Evolutionary conservation across 352 stramenopile genomes (phyloP), one percentile per base, ranked within the genome.

Genomic region (Aphanomyces cochlioides): DNA sequence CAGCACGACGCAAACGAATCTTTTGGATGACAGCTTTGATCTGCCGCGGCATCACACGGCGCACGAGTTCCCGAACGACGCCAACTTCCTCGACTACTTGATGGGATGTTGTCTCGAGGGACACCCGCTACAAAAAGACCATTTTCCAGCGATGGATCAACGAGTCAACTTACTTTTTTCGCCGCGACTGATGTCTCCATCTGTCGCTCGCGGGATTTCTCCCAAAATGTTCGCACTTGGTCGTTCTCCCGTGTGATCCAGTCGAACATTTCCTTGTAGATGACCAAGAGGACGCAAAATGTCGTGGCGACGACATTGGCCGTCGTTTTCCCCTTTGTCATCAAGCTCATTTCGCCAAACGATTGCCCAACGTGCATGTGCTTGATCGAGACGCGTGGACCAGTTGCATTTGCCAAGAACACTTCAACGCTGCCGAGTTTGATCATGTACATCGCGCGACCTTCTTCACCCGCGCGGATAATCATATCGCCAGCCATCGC

Each of bases 381-480:
- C 3, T 61, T 61, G 28, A 61, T 61, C 54, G 54, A 40, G 17
- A 61, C 54, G 54, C 36, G 54, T 10, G 7, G n/a, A 1, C 50
- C 50, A 34, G 7, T 61, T 50, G 43, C 43, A n/a, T 0, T 50
- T 12, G 43, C 2, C 43, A 12, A n/a, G n/a, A 40, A 61, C 34
- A 61, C 34, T 41, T 61, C 54, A 37, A 61, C 54, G 5, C 15
- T 61, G 54, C 54, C 54, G 28, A 61, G 39, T 37, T 61, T 61
- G 54, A 61, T 61, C 54, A 61, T 61, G 54, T 61, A 61, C 12
- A 61, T 45, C 54, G 54, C 54, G 1, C 54, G 54, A 1, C 54
- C 54, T 37, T 61, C 54, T 61, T 61, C 54, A 7, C 54, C 54
- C 19, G 54, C 54, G 54, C 54, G 54, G 34, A 61, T 61, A 37